A percentile compares a stretch with the other conserved stretches of the same genome.
Evolutionary conservation across 768 basidiomycete genomes (phyloP).

Genomic region (Boletus reticuloceps): DNA sequence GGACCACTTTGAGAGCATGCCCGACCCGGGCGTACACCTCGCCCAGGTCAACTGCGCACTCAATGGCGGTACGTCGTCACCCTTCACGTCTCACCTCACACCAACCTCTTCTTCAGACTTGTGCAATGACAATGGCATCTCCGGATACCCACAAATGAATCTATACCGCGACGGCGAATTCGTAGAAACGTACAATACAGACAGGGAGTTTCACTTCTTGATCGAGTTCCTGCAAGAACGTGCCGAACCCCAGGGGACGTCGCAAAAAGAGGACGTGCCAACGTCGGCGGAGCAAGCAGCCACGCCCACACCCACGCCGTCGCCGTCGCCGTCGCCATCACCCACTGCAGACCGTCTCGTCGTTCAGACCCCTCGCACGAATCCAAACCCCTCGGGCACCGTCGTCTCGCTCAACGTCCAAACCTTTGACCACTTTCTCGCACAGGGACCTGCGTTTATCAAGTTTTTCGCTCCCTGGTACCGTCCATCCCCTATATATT

Average conservation of each 20-base stretch:
- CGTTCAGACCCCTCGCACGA: slow-evolving; percentile 14
- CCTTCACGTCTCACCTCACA: too few relatives aligned
- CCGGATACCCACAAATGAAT: slow-evolving; percentile 73
- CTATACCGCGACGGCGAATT: slow-evolving; percentile 68
- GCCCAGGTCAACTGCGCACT: slow-evolving; percentile 82
- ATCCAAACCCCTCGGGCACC: slow-evolving; percentile 24
- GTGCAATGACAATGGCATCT: slow-evolving; percentile 65
- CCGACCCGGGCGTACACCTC: slow-evolving; percentile 46
- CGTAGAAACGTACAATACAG: slow-evolving; percentile 52
- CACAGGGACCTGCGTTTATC: slow-evolving; percentile 54
- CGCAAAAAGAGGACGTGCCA: not conserved
- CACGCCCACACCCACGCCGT: not conserved
- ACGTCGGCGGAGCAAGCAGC: slow-evolving; percentile 4
- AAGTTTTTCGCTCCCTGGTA: slow-evolving; percentile 93
- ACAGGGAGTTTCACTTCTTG: slow-evolving; percentile 53
- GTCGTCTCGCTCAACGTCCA: slow-evolving; percentile 25
- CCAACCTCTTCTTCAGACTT: slow-evolving; percentile 52
- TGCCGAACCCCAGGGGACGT: slow-evolving; percentile 24
- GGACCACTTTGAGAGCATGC: slow-evolving; percentile 44
- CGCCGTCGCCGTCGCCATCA: too few relatives aligned
- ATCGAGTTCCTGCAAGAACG: slow-evolving; percentile 53
- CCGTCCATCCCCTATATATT: not conserved
- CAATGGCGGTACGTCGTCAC: slow-evolving; percentile 59
- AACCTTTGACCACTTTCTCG: slow-evolving; percentile 39
- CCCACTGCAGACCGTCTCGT: slow-evolving; percentile 1